Evolutionary conservation across 805 yeast genomes (phyloP).

Genomic region (Metschnikowia santaceciliae): DNA sequence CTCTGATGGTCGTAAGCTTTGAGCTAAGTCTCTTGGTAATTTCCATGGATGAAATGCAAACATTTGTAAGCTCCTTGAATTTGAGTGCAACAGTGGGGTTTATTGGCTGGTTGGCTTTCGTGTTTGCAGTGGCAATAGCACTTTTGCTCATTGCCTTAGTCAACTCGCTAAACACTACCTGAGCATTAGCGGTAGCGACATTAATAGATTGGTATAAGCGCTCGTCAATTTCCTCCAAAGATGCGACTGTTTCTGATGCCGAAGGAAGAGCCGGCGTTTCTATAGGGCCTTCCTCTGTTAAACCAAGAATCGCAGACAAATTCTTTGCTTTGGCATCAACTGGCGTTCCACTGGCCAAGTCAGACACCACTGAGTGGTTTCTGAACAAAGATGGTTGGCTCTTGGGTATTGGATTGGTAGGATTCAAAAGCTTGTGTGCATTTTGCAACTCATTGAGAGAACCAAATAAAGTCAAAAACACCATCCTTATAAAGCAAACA

Average conservation of each 20-base stretch:
- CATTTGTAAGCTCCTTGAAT: conserved; percentile 71
- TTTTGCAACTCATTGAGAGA: conserved; percentile 65
- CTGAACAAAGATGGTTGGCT: conserved; percentile 1
- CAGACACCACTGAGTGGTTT: conserved; percentile 5
- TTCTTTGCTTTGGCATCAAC: conserved; percentile 8
- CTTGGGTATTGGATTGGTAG: not conserved
- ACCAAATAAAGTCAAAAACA: conserved; percentile 40
- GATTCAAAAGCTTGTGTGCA: conserved; percentile 49
- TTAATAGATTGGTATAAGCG: conserved; percentile 62
- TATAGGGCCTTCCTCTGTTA: conserved; percentile 5
- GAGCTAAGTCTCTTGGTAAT: conserved; percentile 62
- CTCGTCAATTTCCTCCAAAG: conserved; percentile 52
- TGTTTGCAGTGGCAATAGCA: conserved; percentile 46
- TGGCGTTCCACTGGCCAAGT: not conserved
- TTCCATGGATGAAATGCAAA: conserved; percentile 80
- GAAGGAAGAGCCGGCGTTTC: conserved; percentile 10
- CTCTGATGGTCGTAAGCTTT: conserved; percentile 48
- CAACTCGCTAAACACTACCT: conserved; percentile 71
- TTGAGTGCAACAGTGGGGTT: conserved; percentile 50
- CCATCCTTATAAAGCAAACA: conserved; percentile 48
- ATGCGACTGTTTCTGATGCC: conserved; percentile 12
- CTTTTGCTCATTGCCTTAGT: conserved; percentile 63
- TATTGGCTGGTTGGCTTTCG: conserved; percentile 20
- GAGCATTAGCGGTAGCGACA: conserved; percentile 64
- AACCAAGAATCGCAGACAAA: conserved; percentile 6